Evolutionary conservation across 1,284 basidiomycete genomes (phyloP), one percentile per base, ranked within the genome.

Genomic region (Ustilago xerochloae): DNA sequence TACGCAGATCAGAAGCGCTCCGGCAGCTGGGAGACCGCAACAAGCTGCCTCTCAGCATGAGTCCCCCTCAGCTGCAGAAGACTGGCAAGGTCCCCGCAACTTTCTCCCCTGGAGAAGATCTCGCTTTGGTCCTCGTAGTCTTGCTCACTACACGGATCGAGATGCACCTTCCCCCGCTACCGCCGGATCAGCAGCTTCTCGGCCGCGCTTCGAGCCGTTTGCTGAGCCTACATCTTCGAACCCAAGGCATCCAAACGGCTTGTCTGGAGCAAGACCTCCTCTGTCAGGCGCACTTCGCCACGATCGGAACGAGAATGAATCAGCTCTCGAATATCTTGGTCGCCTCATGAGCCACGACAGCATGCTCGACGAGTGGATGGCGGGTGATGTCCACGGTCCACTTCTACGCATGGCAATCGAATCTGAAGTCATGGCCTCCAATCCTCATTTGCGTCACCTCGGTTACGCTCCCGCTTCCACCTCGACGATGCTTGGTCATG

Each of bases 321-420:
- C 63, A 24, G 63, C 69, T 4, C 63, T 73, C 50, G 58, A 64
- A 15, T 68, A 64, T n/a, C 64, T 73, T 8, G 60, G 70, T 38
- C 64, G 70, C 6, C 54, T 73, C 33, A 63, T 73, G 61, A 63
- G 38, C 36, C 57, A 62, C 52, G 70, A 73, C 48, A 64, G 45
- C 38, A 55, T 55, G 52, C 57, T 69, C n/a, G 66, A 69, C 43
- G 66, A 62, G 16, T 61, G 49, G 67, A 62, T 61, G 62, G 47
- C 58, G 3, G 46, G 32, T 36, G 67, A 63, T 18, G 49, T 51
- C 16, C 53, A 55, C n/a, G 62, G 32, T 1, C 53, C 62, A 4
- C 39, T 59, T 13, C 22, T 69, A 52, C 66, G 57, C 56, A 63
- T 59, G 60, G 61, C 66, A 56, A 60, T 63, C 55, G 66, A 63